Evolutionary conservation across 768 basidiomycete genomes (phyloP).

Genomic region (Pholiota conissans): DNA sequence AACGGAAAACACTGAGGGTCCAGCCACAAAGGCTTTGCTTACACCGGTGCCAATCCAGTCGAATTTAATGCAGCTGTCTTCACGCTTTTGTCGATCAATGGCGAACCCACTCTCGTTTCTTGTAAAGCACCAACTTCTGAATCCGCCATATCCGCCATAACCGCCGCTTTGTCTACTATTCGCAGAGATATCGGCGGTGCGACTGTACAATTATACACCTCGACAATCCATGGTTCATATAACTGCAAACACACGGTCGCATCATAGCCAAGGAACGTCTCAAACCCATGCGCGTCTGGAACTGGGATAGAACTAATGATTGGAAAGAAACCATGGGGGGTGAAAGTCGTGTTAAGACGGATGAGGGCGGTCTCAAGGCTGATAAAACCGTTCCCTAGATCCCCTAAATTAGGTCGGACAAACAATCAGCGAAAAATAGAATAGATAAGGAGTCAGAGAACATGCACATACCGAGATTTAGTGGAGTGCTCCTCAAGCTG

Average conservation of each 20-base stretch:
- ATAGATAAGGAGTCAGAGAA: too few species aligned
- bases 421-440: too few species aligned
- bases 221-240: slow-evolving; percentile 42
- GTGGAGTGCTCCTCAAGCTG: slow-evolving; percentile 26
- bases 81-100: slow-evolving; percentile 15
- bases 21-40: slow-evolving; percentile 4
- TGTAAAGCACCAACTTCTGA: not conserved
- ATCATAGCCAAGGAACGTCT: slow-evolving; percentile 38
- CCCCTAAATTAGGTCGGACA: not conserved
- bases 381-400: slow-evolving; percentile 30
- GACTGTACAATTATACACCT: slow-evolving; percentile 34
- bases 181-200: slow-evolving; percentile 28
- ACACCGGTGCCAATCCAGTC: slow-evolving; percentile 24
- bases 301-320: slow-evolving; percentile 14
- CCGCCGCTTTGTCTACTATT: slow-evolving; percentile 31
- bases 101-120: not conserved
- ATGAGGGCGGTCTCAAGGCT: slow-evolving; percentile 35
- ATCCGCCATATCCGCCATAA: slow-evolving; percentile 14
- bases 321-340: slow-evolving; percentile 31
- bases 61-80: slow-evolving; percentile 29
- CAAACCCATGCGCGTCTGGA: slow-evolving; percentile 25
- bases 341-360: slow-evolving; percentile 33
- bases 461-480: slow-evolving; percentile 28
- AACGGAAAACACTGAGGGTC: not conserved
- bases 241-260: slow-evolving; percentile 38